Base-by-base conservation (phyloP, 2,329 filamentous ascomycete genomes). In the Botrytis porri region DNA sequence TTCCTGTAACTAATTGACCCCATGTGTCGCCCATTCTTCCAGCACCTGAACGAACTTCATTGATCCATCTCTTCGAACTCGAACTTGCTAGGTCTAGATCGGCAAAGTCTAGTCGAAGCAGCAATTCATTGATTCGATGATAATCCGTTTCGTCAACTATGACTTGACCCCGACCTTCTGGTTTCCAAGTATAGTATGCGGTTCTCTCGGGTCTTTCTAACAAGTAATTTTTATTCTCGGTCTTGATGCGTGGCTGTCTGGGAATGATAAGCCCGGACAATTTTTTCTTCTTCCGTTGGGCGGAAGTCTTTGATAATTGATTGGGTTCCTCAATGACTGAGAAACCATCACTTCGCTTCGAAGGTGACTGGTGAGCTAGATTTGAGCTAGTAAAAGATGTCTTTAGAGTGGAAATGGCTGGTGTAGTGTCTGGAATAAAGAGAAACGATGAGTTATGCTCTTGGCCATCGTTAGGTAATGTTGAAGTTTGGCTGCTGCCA, bases 91-190 rank as follows among this genome's bases (percentile, higher is more conserved):
- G 87, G 18, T 88, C 87, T 5, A 89, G 81, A 14, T 87, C 91
- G 1, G 88, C 85, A 81, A 96, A 96, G 80, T 94, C 92, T 0
- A 94, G 87, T 73, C 91, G 88, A 8, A 95, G 85, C 0, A 96
- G 84, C 16, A 93, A 82, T 76, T 94, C 92, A 32, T 89, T 85
- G 14, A 89, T 88, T 18, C 91, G 88, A 75, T 89, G 89, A 82
- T 94, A 94, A 66, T 87, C 86, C 39, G 84, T 83, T 35, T 91
- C 88, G 20, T 88, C 86, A 4, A 94, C 85, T 18, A 93, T 84
- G 29, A 88, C 84, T 66, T 88, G 85, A 0, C 91, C 92, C 22
- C 91, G 85, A 4, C 89, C 90, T 35, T 85, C 82, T 0, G 83
- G 77, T 0, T 89, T 89, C 92, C 92, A 94, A 71, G 83, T 84